These are phyloP conservation scores for Groenewaldozyma sp. DNA, from an alignment of 1,139 yeast genomes.

Conservation along the genomic window DNA sequence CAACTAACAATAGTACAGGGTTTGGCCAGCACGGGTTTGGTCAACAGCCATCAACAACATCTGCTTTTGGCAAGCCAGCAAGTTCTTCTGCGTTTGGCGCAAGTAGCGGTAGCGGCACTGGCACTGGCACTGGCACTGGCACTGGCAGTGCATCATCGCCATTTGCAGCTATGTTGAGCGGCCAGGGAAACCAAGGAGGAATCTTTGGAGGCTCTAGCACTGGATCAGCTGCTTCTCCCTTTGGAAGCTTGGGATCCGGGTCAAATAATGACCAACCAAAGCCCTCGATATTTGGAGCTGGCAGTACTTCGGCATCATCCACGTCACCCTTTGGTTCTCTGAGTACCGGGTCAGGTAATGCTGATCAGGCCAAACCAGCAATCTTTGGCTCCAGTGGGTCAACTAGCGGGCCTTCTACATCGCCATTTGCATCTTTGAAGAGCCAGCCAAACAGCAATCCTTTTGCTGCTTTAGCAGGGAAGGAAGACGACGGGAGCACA, in stretches of 20 bases:
- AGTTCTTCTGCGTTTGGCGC: constrained; percentile 6
- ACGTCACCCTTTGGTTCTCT: constrained; percentile 6
- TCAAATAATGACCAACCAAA: too few species aligned
- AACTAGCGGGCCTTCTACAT: too few species aligned
- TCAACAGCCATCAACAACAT: neutral
- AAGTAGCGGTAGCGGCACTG: neutral
- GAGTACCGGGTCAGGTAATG: neutral
- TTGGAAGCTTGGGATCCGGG: constrained; percentile 12
- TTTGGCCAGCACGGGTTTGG: constrained; percentile 5
- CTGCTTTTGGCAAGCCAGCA: too few species aligned
- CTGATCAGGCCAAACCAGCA: too few species aligned
- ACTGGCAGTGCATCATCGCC: constrained; percentile 1
- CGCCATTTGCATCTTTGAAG: constrained; percentile 1
- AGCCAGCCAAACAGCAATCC: constrained; percentile 7
- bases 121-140: neutral
- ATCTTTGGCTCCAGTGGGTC: too few species aligned
- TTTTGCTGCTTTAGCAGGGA: constrained; percentile 8
- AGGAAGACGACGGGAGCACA: neutral
- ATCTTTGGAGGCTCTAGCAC: neutral
- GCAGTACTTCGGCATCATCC: neutral
- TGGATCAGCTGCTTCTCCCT: constrained; percentile 5
- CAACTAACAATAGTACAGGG: too few species aligned
- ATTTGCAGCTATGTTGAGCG: constrained; percentile 1
- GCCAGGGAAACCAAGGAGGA: too few species aligned
- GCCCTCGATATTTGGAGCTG: constrained; percentile 3